Percentiles rank a stretch among this genome's conserved stretches.
Conservation (phyloP, 306 rosid species). For the Ormosia emarginata region DNA sequence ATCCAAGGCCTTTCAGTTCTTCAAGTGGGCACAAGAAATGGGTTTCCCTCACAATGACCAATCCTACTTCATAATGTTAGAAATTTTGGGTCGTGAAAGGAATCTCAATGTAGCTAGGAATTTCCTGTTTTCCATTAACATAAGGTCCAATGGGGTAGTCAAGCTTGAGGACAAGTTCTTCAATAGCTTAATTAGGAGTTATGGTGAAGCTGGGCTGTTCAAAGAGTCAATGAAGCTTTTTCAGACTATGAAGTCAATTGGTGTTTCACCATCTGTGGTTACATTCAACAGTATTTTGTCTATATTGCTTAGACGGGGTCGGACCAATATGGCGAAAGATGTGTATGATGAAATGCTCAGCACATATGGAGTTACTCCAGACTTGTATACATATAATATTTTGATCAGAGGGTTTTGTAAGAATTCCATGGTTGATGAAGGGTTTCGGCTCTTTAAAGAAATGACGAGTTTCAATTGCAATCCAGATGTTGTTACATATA, state of each 20-base stretch:
- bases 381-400: conserved; percentile 56
- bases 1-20: conserved; percentile 53
- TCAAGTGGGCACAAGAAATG: conserved; percentile 53
- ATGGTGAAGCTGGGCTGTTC: conserved; percentile 68
- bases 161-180: conserved; percentile 69
- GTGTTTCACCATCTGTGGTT: conserved; percentile 62
- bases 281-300: conserved; percentile 57
- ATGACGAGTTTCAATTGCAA: conserved; percentile 49
- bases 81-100: conserved; percentile 52
- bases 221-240: conserved; percentile 71
- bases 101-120: conserved; percentile 71
- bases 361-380: conserved; percentile 69
- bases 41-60: conserved; percentile 59
- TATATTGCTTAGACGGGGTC: conserved; percentile 66
- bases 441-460: conserved; percentile 58
- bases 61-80: conserved; percentile 58
- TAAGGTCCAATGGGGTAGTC: conserved; percentile 52
- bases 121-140: conserved; percentile 68
- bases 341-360: conserved; percentile 74
- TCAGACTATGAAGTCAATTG: conserved; percentile 52
- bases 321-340: conserved; percentile 60
- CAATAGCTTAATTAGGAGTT: conserved; percentile 70
- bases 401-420: conserved; percentile 85
- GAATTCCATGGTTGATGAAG: conserved; percentile 72
- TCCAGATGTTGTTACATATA: conserved; percentile 72